These are phyloP conservation scores for Aureobasidium vineae DNA, from an alignment of 2,329 filamentous ascomycete genomes.

Conservation along the genomic window DNA sequence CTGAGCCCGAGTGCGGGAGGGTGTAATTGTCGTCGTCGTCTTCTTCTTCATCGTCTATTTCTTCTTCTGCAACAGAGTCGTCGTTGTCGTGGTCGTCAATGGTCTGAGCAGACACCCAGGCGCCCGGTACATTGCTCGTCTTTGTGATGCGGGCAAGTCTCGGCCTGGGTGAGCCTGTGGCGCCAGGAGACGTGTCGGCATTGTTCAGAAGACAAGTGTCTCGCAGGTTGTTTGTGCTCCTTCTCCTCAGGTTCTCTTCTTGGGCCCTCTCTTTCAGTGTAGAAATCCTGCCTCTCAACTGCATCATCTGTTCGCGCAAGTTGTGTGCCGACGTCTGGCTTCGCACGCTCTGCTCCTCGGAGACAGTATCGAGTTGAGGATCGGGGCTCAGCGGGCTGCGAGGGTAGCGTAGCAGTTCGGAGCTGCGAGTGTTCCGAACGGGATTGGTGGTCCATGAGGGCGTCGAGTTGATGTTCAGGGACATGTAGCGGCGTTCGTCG, in stretches of 20 bases:
- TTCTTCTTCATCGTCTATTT: neutral
- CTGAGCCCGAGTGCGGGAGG: neutral
- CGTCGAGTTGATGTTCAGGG: slow-evolving; percentile 29
- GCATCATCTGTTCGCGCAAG: slow-evolving; percentile 80
- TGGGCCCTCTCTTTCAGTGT: slow-evolving; percentile 73
- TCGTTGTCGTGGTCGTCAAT: neutral
- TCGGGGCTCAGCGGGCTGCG: slow-evolving; percentile 39
- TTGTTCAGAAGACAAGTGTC: slow-evolving; percentile 73
- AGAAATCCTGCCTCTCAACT: slow-evolving; percentile 81
- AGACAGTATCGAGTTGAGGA: slow-evolving; percentile 43
- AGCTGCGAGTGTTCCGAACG: slow-evolving; percentile 39
- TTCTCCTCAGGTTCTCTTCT: slow-evolving; percentile 73
- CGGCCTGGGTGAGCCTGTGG: slow-evolving; percentile 44
- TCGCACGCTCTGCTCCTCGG: slow-evolving; percentile 38
- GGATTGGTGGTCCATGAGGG: slow-evolving; percentile 29
- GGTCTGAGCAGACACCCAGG: slow-evolving; percentile 18
- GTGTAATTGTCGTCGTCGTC: slow-evolving; percentile 9
- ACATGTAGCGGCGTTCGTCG: slow-evolving; percentile 34
- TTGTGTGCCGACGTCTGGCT: slow-evolving; percentile 51
- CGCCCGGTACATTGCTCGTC: slow-evolving; percentile 1
- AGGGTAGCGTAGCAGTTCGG: slow-evolving; percentile 41
- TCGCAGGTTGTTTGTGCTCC: slow-evolving; percentile 72
- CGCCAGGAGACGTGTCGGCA: slow-evolving; percentile 40
- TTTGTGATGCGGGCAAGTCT: slow-evolving; percentile 6
- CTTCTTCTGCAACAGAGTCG: neutral